These are phyloP conservation scores for Daldinia vernicosa DNA, from an alignment of 495 filamentous ascomycete genomes.

Conservation along the genomic window DNA sequence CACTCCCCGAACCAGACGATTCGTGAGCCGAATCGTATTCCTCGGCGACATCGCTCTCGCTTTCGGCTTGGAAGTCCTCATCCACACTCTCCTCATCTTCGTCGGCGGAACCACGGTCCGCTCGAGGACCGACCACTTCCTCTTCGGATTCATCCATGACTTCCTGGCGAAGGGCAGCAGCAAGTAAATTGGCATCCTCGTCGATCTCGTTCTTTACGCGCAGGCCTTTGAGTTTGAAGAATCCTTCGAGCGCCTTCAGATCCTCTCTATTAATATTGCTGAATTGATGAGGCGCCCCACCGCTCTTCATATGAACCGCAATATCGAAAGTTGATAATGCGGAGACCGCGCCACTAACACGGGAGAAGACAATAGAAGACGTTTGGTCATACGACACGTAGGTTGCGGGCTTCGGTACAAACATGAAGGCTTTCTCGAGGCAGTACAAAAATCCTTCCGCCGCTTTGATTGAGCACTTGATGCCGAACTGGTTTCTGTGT, in stretches of 20 bases:
- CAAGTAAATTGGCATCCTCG: conserved; percentile 71
- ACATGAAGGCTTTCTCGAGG: conserved; percentile 98
- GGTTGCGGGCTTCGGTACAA: conserved; percentile 96
- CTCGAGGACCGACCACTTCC: conserved; percentile 76
- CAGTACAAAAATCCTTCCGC: conserved; percentile 98
- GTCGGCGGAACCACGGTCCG: conserved; percentile 89
- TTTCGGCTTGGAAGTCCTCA: conserved; percentile 93
- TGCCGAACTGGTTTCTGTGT: conserved; percentile 92
- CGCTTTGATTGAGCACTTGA: conserved; percentile 99
- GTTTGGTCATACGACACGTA: conserved; percentile 95
- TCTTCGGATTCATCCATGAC: conserved; percentile 82
- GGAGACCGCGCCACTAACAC: conserved; percentile 91
- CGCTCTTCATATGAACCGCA: conserved; percentile 82
- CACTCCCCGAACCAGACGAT: conserved; percentile 76
- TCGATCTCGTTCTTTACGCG: conserved; percentile 96
- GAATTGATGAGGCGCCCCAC: conserved; percentile 85
- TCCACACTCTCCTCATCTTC: conserved; percentile 95
- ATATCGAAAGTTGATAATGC: conserved; percentile 98
- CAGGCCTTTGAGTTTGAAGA: conserved; percentile 92
- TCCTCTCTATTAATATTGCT: conserved; percentile 99
- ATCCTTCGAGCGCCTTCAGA: conserved; percentile 91
- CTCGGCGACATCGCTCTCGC: conserved; percentile 94
- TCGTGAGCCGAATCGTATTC: conserved; percentile 93
- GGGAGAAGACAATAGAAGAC: conserved; percentile 89
- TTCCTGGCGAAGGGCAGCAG: conserved; percentile 80